Evolutionary conservation across 371 early-diverging fungal species (phyloP).

Genomic region (Mucor lusitanicus): DNA sequence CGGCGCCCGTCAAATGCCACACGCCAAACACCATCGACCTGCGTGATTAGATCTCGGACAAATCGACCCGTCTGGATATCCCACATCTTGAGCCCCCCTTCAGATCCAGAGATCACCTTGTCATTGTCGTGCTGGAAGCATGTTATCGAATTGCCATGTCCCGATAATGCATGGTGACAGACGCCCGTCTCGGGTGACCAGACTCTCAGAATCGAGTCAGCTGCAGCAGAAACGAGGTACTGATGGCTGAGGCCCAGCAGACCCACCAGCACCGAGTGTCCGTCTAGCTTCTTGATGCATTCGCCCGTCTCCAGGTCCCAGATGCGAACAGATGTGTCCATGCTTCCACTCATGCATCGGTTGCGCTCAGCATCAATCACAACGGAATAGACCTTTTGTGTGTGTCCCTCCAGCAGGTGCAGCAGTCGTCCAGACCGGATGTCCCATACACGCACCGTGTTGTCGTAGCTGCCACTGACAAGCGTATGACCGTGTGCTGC

Average conservation of each 20-base stretch:
- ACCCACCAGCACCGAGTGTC: slow-evolving; percentile 93
- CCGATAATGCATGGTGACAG: slow-evolving; percentile 66
- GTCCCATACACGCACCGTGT: slow-evolving; percentile 93
- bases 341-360: slow-evolving; percentile 88
- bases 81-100: slow-evolving; percentile 92
- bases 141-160: slow-evolving; percentile 87
- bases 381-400: slow-evolving; percentile 90
- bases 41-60: slow-evolving; percentile 73
- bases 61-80: slow-evolving; percentile 81
- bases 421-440: slow-evolving; percentile 66
- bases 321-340: slow-evolving; percentile 92
- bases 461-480: slow-evolving; percentile 95
- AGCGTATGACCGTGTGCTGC: slow-evolving; percentile 81
- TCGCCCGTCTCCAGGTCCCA: slow-evolving; percentile 90
- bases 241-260: slow-evolving; percentile 82
- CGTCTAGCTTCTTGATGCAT: slow-evolving; percentile 64
- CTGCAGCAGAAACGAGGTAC: slow-evolving; percentile 93
- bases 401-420: slow-evolving; percentile 82
- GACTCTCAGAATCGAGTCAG: slow-evolving; percentile 92
- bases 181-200: slow-evolving; percentile 87
- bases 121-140: slow-evolving; percentile 91
- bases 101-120: slow-evolving; percentile 92
- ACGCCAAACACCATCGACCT: slow-evolving; percentile 89
- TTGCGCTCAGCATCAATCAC: slow-evolving; percentile 76
- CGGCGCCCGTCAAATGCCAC: slow-evolving; percentile 83